Conservation (phyloP, 2,329 filamentous ascomycete genomes). For the Fusarium abutilonis region DNA sequence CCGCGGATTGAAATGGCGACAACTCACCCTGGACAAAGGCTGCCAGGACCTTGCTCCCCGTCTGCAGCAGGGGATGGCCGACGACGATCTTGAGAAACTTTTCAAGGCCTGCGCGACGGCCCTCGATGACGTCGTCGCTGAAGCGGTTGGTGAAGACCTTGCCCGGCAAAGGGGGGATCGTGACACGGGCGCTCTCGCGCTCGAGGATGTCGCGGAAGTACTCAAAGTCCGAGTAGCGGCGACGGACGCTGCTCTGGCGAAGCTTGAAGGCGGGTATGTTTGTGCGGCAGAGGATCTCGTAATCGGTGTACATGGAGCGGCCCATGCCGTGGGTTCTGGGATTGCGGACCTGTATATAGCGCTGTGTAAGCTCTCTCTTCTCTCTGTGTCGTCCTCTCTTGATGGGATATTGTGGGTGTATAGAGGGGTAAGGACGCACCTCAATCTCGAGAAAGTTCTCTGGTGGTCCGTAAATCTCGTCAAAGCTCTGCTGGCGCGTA, state of each 20-base stretch:
- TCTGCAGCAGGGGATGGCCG: constrained; percentile 94
- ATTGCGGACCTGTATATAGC: constrained; percentile 77
- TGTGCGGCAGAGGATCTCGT: constrained; percentile 96
- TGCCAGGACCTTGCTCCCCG: constrained; percentile 94
- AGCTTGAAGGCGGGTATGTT: constrained; percentile 99
- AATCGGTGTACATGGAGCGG: constrained; percentile 97
- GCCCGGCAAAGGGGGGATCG: constrained; percentile 92
- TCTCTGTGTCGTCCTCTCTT: background rate
- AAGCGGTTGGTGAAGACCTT: constrained; percentile 99
- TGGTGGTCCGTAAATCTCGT: constrained; percentile 97
- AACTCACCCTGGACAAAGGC: constrained; percentile 91
- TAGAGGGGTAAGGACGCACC: constrained; percentile 58
- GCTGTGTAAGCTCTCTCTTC: constrained; percentile 19
- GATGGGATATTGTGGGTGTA: no score
- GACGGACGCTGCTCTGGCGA: constrained; percentile 84
- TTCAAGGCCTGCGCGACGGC: constrained; percentile 88
- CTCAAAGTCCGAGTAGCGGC: constrained; percentile 97
- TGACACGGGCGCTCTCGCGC: constrained; percentile 91
- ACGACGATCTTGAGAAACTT: constrained; percentile 98
- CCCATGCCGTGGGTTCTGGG: constrained; percentile 95
- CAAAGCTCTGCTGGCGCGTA: constrained; percentile 91
- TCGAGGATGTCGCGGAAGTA: constrained; percentile 98
- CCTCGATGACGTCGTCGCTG: constrained; percentile 98
- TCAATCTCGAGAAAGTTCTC: constrained; percentile 99
- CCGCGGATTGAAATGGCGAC: constrained; percentile 16